Base-by-base conservation (phyloP, 1,284 basidiomycete genomes). In the Exobasidium cylindrosporum region DNA sequence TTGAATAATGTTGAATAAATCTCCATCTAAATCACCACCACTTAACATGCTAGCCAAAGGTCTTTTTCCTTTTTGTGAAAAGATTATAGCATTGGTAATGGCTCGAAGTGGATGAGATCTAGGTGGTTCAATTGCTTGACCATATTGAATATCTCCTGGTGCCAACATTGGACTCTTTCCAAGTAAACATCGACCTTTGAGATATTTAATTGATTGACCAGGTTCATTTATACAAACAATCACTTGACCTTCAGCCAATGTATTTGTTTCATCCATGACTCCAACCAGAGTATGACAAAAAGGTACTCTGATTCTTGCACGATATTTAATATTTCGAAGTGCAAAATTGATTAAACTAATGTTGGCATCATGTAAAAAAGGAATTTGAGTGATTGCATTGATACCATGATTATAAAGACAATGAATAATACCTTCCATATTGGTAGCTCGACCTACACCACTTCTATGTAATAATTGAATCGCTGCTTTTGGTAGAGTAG, bases 261-360 rank as follows among this genome's bases (percentile, higher is more conserved):
- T 56, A 24, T 53, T 57, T 31, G 62, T 66, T 43, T 68, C 70
- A 57, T 72, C 69, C 4, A 88, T 87, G n/a, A 90, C 83, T 2
- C 89, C 89, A 21, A 90, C 87, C 2, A 90, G 82, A 23, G 86
- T 82, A 65, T 85, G 85, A 61, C 86, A 86, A 1, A 86, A 81
- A 0, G 85, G 85, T n/a, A 91, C 84, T 1, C 83, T 84, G 40
- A 91, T 88, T 24, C 88, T 83, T 0, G 89, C 89, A 40, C 83
- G 82, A 63, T 69, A 74, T 72, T 90, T 90, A 73, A 91, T 85
- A 54, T 85, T 85, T 13, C 88, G 83, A 21, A 91, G 80, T 13
- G 88, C 84, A 65, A 86, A 84, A 57, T 84, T 84, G 72, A 86
- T 84, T 1, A 86, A 83, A 30, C 86, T 86, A 17, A 81, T 70